Base-by-base conservation (phyloP, 805 yeast genomes). In the Pichia thaimueangensis region DNA sequence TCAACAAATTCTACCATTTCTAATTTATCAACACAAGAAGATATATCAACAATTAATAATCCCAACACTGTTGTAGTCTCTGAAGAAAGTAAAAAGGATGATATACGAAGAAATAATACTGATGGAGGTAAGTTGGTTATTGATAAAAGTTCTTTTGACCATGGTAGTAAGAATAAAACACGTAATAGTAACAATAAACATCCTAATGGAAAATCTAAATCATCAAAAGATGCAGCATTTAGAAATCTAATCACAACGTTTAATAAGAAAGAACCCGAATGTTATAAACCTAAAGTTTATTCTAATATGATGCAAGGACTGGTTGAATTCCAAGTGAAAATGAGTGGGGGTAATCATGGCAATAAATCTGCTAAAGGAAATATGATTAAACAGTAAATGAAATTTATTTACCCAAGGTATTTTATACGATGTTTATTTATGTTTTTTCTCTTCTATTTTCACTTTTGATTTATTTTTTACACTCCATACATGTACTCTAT, bases 271-370 rank as follows among this genome's bases (percentile, higher is more conserved):
- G 53, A 55, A 24, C 55, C 53, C 2, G 50, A 48, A 21, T 55
- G 56, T 1, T 50, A 47, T 35, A 54, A 47, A 17, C 65, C 67
- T 0, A 57, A 52, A 23, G 54, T 54, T 11, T 58, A 60, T 38
- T 48, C 48, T 12, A 53, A 47, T 34, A 62, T 62, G 45, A 44
- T 48, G 17, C 58, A 62, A 24, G 67, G 67, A 6, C 35, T 62
- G 29, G 54, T 55, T 51, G 63, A 62, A 44, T 62, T 62, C 37
- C 65, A 62, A 37, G 35, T 62, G 8, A 48, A 56, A 5, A 50
- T 57, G 6, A 34, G 37, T 11, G 21, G 17, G 10, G 25, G 17
- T 11, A n/a, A n/a, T n/a, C n/a, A n/a, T n/a, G n/a, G 28, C 15
- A 22, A 30, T 3, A 21, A 21, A 17, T 21, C 9, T n/a, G 11